A percentile compares a stretch with the other conserved stretches of the same genome.
Conservation (phyloP, 768 basidiomycete genomes). For the Leccinum uliginosum region DNA sequence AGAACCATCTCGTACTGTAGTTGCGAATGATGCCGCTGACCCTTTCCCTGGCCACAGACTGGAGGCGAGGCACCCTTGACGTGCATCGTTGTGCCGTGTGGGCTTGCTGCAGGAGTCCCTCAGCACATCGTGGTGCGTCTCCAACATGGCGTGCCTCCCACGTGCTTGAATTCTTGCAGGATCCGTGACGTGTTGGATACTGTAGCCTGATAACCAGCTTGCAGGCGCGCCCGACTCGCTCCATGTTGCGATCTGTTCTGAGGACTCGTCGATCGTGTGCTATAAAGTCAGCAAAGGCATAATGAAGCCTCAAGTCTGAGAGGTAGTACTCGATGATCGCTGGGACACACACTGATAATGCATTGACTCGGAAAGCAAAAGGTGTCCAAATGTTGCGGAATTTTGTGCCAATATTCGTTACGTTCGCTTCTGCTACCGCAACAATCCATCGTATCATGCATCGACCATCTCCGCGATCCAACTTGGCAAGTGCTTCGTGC, state of each 20-base stretch:
- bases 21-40: background rate
- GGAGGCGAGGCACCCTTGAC: slow-evolving; percentile 29
- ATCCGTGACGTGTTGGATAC: slow-evolving; percentile 52
- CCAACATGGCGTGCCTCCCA: background rate
- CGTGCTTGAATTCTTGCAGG: slow-evolving; percentile 33
- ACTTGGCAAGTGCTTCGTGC: slow-evolving; percentile 54
- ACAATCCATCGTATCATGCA: slow-evolving; percentile 35
- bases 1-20: background rate
- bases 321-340: background rate
- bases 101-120: slow-evolving; percentile 62
- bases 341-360: background rate
- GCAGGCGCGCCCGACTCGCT: slow-evolving; percentile 38
- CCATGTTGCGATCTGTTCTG: slow-evolving; percentile 66
- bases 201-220: slow-evolving; percentile 32
- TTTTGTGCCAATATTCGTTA: background rate
- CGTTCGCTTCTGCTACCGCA: slow-evolving; percentile 12
- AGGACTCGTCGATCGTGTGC: slow-evolving; percentile 80
- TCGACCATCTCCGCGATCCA: slow-evolving; percentile 63
- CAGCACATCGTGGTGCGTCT: slow-evolving; percentile 54
- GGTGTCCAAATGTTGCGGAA: background rate
- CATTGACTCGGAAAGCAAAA: background rate
- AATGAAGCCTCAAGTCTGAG: slow-evolving; percentile 62
- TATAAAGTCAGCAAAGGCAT: slow-evolving; percentile 78
- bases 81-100: slow-evolving; percentile 57
- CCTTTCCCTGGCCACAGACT: slow-evolving; percentile 31